phyloP scores from a whole-genome alignment of 148 eudicot species.

The Arbutus unedo region DNA sequence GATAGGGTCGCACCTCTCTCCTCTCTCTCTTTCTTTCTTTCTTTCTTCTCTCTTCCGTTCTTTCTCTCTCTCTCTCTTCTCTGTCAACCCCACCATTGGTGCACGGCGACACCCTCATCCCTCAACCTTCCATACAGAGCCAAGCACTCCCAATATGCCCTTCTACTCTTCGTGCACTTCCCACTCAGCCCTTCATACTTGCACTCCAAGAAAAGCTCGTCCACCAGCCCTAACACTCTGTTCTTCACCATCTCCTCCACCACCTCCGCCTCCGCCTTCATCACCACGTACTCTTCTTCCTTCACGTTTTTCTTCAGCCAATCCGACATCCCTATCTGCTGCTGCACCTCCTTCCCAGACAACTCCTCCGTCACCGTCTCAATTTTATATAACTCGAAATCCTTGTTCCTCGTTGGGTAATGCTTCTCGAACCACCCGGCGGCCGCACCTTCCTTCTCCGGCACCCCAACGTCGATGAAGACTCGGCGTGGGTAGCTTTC shows the following conservation, averaged over 20 bases:
- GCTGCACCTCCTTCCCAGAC: neutral
- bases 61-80: neutral
- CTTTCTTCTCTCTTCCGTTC: neutral
- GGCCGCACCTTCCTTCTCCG: conserved; percentile 26
- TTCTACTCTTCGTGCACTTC: conserved; percentile 41
- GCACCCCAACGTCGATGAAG: conserved; percentile 50
- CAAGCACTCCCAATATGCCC: conserved; percentile 86
- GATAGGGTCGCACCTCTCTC: neutral
- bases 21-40: neutral
- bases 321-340: conserved; percentile 23
- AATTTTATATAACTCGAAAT: conserved; percentile 53
- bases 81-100: conserved; percentile 76
- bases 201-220: conserved; percentile 61
- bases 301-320: conserved; percentile 33
- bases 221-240: conserved; percentile 47
- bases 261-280: conserved; percentile 35
- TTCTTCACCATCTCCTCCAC: conserved; percentile 52
- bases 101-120: conserved; percentile 80
- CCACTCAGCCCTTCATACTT: conserved; percentile 35
- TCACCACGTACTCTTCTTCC: conserved; percentile 30
- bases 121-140: conserved; percentile 77
- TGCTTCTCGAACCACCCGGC: conserved; percentile 60
- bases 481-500: conserved; percentile 66
- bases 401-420: conserved; percentile 58
- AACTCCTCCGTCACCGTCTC: conserved; percentile 40